Conservation (phyloP, 176 grass and related monocot genomes). For the Saccharum spontaneum region DNA sequence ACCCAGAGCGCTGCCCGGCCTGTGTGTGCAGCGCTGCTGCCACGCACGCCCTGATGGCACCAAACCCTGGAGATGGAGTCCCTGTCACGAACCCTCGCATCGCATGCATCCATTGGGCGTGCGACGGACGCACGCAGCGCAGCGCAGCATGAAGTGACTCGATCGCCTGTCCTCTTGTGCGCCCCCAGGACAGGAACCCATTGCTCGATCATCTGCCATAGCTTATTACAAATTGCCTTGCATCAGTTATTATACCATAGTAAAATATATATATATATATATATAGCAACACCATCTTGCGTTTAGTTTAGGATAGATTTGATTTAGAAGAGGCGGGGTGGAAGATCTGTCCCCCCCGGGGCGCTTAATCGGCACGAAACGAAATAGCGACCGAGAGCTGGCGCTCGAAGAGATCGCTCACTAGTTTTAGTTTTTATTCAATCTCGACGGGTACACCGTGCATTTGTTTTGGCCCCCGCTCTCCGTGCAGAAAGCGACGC, state of each 20-base stretch:
- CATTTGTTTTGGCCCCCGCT: neutral
- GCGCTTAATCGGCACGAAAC: neutral
- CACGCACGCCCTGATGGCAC: constrained; percentile 20
- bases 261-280: neutral
- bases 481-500: constrained; percentile 51
- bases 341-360: constrained; percentile 49
- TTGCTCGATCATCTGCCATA: neutral
- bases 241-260: no score
- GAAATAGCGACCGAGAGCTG: neutral
- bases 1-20: neutral
- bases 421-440: neutral
- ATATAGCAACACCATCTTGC: neutral
- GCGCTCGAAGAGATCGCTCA: neutral
- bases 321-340: constrained; percentile 21
- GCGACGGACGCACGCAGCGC: constrained; percentile 4
- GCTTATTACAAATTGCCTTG: no score
- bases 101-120: constrained; percentile 9
- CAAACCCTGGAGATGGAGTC: constrained; percentile 37
- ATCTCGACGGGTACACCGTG: neutral
- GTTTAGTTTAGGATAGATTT: neutral
- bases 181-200: neutral
- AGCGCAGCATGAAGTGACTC: constrained; percentile 29
- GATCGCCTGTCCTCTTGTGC: constrained; percentile 25
- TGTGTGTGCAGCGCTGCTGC: neutral
- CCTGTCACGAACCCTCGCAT: constrained; percentile 3